These are phyloP conservation scores for Suillus americanus DNA, from an alignment of 768 basidiomycete species.

Conservation along the genomic window DNA sequence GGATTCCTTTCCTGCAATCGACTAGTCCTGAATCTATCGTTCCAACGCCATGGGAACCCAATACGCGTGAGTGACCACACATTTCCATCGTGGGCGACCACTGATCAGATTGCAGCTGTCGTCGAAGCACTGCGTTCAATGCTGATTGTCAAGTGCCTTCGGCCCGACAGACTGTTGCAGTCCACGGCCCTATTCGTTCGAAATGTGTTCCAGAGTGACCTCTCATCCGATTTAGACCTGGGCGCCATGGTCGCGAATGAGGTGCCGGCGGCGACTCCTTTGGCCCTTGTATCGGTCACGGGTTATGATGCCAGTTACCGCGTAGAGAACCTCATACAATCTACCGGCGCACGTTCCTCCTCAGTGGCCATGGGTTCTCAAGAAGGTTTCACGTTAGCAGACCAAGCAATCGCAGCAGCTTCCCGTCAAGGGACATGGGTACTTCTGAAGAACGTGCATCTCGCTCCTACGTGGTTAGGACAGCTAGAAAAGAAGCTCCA, in stretches of 20 bases:
- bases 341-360: slow-evolving; percentile 71
- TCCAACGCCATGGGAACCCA: slow-evolving; percentile 78
- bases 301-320: slow-evolving; percentile 99
- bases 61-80: slow-evolving; percentile 59
- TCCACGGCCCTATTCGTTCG: slow-evolving; percentile 76
- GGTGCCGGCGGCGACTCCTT: slow-evolving; percentile 74
- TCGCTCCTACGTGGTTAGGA: slow-evolving; percentile 93
- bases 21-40: slow-evolving; percentile 63
- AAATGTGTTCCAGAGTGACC: slow-evolving; percentile 75
- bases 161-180: slow-evolving; percentile 89
- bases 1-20: slow-evolving; percentile 72
- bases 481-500: slow-evolving; percentile 96
- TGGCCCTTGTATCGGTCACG: slow-evolving; percentile 89
- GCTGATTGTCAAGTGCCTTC: slow-evolving; percentile 84
- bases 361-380: slow-evolving; percentile 98
- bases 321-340: slow-evolving; percentile 84
- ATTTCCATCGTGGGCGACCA: neutral
- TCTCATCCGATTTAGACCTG: slow-evolving; percentile 80
- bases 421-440: slow-evolving; percentile 96
- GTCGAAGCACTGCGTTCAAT: slow-evolving; percentile 74
- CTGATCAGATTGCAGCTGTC: slow-evolving; percentile 48
- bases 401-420: slow-evolving; percentile 92
- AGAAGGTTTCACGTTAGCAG: slow-evolving; percentile 94
- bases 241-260: slow-evolving; percentile 76
- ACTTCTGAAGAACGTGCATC: slow-evolving; percentile 94